Evolutionary conservation across 2,329 filamentous ascomycete species (phyloP).

Genomic region (Claviceps humidiphila): DNA sequence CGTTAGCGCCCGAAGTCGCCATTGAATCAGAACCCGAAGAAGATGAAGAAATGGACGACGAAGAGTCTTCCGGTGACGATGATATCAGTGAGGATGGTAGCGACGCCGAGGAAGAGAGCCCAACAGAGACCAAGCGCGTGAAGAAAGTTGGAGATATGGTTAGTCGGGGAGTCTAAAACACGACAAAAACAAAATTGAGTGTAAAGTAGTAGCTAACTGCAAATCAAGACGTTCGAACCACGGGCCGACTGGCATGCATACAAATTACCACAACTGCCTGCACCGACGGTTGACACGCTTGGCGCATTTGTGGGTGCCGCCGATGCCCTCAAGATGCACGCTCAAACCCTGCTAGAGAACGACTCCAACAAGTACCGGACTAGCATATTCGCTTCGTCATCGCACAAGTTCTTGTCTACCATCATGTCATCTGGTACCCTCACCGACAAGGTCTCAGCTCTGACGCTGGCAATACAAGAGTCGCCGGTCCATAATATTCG

Average conservation of each 20-base stretch:
- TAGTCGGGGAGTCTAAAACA: constrained; percentile 7
- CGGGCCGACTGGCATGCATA: constrained; percentile 43
- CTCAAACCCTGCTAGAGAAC: constrained; percentile 58
- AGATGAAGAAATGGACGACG: constrained; percentile 18
- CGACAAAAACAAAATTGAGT: not conserved
- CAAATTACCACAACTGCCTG: constrained; percentile 29
- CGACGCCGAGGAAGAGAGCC: constrained; percentile 20
- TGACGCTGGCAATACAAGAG: constrained; percentile 90
- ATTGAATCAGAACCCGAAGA: constrained; percentile 25
- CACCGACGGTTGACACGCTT: constrained; percentile 30
- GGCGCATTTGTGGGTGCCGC: constrained; percentile 30
- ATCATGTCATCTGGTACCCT: constrained; percentile 96
- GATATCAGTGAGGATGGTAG: constrained; percentile 16
- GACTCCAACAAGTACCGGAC: constrained; percentile 66
- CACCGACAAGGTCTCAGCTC: constrained; percentile 89
- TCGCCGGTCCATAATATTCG: constrained; percentile 88
- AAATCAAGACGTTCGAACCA: constrained; percentile 39
- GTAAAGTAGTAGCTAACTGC: constrained; percentile 18
- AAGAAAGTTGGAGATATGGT: constrained; percentile 23
- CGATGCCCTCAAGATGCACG: constrained; percentile 51
- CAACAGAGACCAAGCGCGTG: constrained; percentile 8
- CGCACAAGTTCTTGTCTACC: constrained; percentile 89
- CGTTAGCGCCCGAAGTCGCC: constrained; percentile 20
- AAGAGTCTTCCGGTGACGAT: constrained; percentile 13
- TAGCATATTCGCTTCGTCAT: constrained; percentile 66